Percentiles rank a stretch among this genome's conserved stretches.
phyloP scores from a whole-genome alignment of 2,329 filamentous ascomycete genomes.

The Epichloe sibirici region DNA sequence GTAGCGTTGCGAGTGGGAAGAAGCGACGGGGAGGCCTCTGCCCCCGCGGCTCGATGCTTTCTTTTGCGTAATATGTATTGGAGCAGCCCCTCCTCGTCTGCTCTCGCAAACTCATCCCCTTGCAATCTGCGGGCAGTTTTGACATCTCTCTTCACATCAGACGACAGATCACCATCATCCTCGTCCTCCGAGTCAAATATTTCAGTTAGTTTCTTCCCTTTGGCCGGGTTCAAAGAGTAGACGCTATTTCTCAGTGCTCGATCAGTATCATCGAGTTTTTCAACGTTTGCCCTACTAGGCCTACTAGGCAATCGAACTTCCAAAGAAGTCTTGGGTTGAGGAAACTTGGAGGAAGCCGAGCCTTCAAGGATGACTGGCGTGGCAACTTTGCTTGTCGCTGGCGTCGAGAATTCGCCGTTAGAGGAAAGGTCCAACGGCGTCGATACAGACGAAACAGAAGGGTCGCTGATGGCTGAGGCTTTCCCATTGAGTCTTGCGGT shows the following conservation, averaged over 20 bases:
- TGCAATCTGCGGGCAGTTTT: conserved; percentile 23
- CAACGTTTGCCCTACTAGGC: conserved; percentile 10
- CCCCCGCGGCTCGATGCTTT: background rate
- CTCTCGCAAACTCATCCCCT: conserved; percentile 18
- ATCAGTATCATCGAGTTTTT: conserved; percentile 16
- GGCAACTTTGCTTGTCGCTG: conserved; percentile 24
- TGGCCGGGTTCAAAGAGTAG: conserved; percentile 33
- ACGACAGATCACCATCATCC: conserved; percentile 17
- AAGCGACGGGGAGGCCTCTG: conserved; percentile 3
- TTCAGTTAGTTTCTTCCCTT: conserved; percentile 28
- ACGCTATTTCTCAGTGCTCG: conserved; percentile 28
- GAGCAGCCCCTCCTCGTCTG: background rate
- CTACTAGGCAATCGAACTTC: conserved; percentile 19
- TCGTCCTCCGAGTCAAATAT: conserved; percentile 30
- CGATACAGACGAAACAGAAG: conserved; percentile 20
- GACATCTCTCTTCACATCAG: conserved; percentile 16
- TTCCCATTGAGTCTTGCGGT: conserved; percentile 6
- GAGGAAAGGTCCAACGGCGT: conserved; percentile 19
- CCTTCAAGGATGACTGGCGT: conserved; percentile 20
- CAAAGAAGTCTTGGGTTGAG: conserved; percentile 8
- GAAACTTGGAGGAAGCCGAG: background rate
- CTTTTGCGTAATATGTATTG: conserved; percentile 6
- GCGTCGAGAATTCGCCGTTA: conserved; percentile 22
- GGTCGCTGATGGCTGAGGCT: conserved; percentile 11
- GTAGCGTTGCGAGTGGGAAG: conserved; percentile 5